These are phyloP conservation scores for Cladophialophora yegresii DNA, from an alignment of 2,329 filamentous ascomycete genomes.

Conservation along the genomic window DNA sequence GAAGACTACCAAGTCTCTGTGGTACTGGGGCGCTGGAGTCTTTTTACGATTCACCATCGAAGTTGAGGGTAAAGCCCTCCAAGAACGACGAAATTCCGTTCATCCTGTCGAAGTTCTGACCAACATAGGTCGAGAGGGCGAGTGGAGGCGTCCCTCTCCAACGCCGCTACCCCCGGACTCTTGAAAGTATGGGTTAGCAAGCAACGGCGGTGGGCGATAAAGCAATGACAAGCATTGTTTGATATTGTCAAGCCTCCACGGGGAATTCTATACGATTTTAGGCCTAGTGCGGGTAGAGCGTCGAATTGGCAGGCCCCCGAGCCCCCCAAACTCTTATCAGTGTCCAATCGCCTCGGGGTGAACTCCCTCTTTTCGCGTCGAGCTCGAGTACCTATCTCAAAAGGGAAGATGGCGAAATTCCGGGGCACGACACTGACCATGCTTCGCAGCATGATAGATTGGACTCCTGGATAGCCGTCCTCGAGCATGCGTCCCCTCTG, in stretches of 20 bases:
- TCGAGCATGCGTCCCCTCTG: not conserved
- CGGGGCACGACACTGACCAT: slow-evolving; percentile 6
- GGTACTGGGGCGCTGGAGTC: not conserved
- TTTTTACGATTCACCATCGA: not conserved
- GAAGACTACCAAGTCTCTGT: not conserved
- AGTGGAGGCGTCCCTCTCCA: not conserved
- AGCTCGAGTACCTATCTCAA: slow-evolving; percentile 3
- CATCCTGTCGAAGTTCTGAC: slow-evolving; percentile 1
- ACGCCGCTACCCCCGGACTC: slow-evolving; percentile 4
- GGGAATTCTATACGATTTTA: slow-evolving; percentile 7
- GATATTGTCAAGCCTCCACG: slow-evolving; percentile 2
- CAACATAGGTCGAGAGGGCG: slow-evolving; percentile 4
- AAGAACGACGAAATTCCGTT: not conserved
- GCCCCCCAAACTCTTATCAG: slow-evolving; percentile 15
- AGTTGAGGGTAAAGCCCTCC: not conserved
- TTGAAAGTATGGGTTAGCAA: slow-evolving; percentile 13
- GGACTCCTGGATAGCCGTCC: not conserved
- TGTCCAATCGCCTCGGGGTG: slow-evolving; percentile 2
- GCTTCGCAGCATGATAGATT: not conserved
- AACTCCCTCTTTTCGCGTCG: not conserved
- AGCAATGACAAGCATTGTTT: slow-evolving; percentile 6
- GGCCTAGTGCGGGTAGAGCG: slow-evolving; percentile 5
- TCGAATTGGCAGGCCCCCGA: not conserved
- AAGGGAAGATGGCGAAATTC: not conserved
- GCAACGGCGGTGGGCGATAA: slow-evolving; percentile 8